These are phyloP conservation scores for Triticum turgidum DNA, from an alignment of 176 grass and related monocot species.

Conservation along the genomic window DNA sequence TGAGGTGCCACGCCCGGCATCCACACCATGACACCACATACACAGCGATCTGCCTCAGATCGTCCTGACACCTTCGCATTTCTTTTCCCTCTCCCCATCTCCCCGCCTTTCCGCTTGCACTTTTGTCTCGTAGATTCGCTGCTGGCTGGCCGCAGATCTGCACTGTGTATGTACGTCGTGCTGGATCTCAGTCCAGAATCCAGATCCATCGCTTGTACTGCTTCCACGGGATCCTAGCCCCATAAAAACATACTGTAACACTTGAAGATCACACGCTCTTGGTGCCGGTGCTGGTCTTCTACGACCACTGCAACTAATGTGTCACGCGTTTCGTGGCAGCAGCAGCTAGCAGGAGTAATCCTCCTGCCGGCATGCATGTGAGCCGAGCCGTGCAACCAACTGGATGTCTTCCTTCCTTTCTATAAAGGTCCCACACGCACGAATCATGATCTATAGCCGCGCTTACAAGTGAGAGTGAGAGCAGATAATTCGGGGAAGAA, in stretches of 20 bases:
- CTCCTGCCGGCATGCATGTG: constrained; percentile 25
- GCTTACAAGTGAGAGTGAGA: not conserved
- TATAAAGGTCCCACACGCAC: constrained; percentile 28
- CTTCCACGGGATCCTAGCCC: not conserved
- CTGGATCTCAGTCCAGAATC: constrained; percentile 5
- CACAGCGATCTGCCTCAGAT: constrained; percentile 23
- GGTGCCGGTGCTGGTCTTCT: not conserved
- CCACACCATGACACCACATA: not conserved
- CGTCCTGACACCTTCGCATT: not conserved
- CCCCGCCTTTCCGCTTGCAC: not conserved
- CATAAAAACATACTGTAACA: not conserved
- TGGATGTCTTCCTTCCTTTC: not conserved
- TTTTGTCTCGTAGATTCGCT: not conserved
- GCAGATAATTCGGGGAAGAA: not conserved
- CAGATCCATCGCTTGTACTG: not conserved
- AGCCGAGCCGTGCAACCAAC: constrained; percentile 13
- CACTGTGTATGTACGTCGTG: not conserved
- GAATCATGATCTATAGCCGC: not conserved
- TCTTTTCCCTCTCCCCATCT: not conserved
- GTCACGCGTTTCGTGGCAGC: not conserved
- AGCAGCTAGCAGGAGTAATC: not conserved
- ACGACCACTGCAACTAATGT: not conserved
- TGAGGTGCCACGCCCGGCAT: not conserved
- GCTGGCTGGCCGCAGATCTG: too few species aligned
- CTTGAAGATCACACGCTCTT: not conserved